Conservation (phyloP, 2,329 filamentous ascomycete species). For the Peltaster fructicola region DNA sequence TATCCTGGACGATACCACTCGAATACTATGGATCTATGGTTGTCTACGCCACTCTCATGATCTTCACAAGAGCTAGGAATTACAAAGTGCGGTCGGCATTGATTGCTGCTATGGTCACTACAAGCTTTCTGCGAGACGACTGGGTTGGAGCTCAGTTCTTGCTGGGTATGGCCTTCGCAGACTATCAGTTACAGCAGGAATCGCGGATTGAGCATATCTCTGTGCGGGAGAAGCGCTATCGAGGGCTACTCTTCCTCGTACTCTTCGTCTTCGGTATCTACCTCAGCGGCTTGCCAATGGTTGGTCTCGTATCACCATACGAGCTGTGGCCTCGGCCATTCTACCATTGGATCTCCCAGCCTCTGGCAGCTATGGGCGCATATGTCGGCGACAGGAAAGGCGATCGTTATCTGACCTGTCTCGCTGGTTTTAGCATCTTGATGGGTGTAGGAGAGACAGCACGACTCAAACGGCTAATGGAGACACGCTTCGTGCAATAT, state of each 20-base stretch:
- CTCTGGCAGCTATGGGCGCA: too few relatives aligned
- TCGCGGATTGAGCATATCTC: slow-evolving; percentile 2
- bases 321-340: slow-evolving; percentile 32
- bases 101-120: slow-evolving; percentile 50
- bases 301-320: slow-evolving; percentile 31
- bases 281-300: slow-evolving; percentile 47
- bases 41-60: slow-evolving; percentile 39
- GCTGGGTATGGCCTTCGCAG: slow-evolving; percentile 43
- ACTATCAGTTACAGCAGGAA: too few relatives aligned
- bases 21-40: slow-evolving; percentile 48
- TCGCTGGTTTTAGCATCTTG: slow-evolving; percentile 38
- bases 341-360: slow-evolving; percentile 10
- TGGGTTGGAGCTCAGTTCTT: slow-evolving; percentile 44
- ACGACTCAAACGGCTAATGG: slow-evolving; percentile 42
- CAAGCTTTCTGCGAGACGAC: slow-evolving; percentile 46
- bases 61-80: slow-evolving; percentile 37
- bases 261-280: slow-evolving; percentile 36
- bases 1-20: slow-evolving; percentile 47
- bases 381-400: too few relatives aligned
- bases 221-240: not conserved
- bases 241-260: slow-evolving; percentile 30
- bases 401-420: too few relatives aligned
- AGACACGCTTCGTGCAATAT: slow-evolving; percentile 40
- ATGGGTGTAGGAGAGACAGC: slow-evolving; percentile 38
- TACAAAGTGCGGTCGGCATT: slow-evolving; percentile 36